Conservation (phyloP, 2,329 filamentous ascomycete species). For the Monosporascus sp. region DNA sequence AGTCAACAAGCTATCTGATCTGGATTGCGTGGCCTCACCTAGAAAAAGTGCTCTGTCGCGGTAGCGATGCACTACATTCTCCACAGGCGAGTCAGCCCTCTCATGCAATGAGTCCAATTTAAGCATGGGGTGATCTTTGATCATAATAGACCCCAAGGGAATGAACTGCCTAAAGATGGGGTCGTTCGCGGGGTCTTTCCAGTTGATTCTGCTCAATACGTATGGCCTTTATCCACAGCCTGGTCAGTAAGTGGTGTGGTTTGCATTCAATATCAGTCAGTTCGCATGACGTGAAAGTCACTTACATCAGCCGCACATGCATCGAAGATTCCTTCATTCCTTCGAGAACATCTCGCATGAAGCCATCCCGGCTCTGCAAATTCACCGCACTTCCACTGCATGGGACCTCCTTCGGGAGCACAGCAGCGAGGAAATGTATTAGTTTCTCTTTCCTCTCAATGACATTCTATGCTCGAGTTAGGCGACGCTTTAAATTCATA, state of each 20-base stretch:
- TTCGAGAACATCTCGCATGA: conserved; percentile 47
- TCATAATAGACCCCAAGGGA: conserved; percentile 46
- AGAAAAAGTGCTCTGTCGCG: conserved; percentile 57
- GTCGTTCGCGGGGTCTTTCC: conserved; percentile 52
- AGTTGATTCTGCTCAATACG: conserved; percentile 53
- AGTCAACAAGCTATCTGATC: conserved; percentile 7
- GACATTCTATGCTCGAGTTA: conserved; percentile 39
- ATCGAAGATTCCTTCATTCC: conserved; percentile 52
- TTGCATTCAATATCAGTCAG: neutral
- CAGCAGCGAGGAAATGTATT: conserved; percentile 39
- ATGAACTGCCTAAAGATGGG: conserved; percentile 57
- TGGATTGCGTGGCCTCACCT: conserved; percentile 33
- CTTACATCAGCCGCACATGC: conserved; percentile 51
- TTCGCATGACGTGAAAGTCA: neutral
- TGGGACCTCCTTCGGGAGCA: conserved; percentile 46
- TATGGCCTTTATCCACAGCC: conserved; percentile 40
- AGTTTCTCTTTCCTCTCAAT: conserved; percentile 43
- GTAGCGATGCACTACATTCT: conserved; percentile 58
- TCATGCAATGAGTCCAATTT: conserved; percentile 55
- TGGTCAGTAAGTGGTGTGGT: conserved; percentile 1
- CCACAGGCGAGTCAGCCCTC: conserved; percentile 47
- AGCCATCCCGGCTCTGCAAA: conserved; percentile 43
- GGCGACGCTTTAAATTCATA: neutral
- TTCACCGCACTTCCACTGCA: conserved; percentile 20
- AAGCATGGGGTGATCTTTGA: conserved; percentile 49